Percentiles rank a stretch among this genome's conserved stretches.
These are phyloP conservation scores for Fusarium buxicola DNA, from an alignment of 2,329 filamentous ascomycete species.

Conservation along the genomic window DNA sequence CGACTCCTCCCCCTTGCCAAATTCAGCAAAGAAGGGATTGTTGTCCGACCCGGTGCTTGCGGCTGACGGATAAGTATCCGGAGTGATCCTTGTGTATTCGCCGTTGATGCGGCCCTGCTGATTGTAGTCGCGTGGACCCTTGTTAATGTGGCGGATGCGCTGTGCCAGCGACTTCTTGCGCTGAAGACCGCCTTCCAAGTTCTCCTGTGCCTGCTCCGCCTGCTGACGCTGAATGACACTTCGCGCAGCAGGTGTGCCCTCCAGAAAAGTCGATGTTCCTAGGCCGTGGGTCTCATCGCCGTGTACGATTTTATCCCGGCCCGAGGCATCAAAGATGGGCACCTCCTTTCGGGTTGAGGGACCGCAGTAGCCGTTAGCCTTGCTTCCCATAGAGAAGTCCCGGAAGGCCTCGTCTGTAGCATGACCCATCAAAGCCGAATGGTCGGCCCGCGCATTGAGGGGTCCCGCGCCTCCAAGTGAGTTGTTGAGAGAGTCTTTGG, in stretches of 20 bases:
- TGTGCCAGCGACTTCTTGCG: conserved; percentile 97
- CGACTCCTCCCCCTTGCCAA: conserved; percentile 67
- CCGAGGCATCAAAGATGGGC: conserved; percentile 74
- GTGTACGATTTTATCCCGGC: conserved; percentile 78
- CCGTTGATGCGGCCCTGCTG: conserved; percentile 68
- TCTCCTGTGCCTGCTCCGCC: conserved; percentile 73
- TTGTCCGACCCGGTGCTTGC: conserved; percentile 52
- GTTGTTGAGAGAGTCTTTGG: conserved; percentile 92
- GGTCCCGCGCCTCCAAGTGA: conserved; percentile 88
- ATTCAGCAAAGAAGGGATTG: conserved; percentile 90
- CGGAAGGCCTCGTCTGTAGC: conserved; percentile 85
- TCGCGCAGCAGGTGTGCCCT: conserved; percentile 89
- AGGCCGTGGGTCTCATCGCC: conserved; percentile 86
- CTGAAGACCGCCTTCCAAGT: conserved; percentile 71
- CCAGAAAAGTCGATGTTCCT: conserved; percentile 94
- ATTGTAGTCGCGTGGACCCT: conserved; percentile 70
- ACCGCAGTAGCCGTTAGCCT: conserved; percentile 36
- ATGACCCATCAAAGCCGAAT: conserved; percentile 86
- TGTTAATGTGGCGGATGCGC: conserved; percentile 86
- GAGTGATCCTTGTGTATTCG: conserved; percentile 56
- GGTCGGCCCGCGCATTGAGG: conserved; percentile 82
- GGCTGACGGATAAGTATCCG: conserved; percentile 51
- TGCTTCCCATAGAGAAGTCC: conserved; percentile 71
- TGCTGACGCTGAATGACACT: conserved; percentile 81
- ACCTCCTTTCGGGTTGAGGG: conserved; percentile 53